A percentile compares a stretch with the other conserved stretches of the same genome.
Evolutionary conservation across 352 stramenopile species (phyloP).

Genomic region (Phytophthora idaei): DNA sequence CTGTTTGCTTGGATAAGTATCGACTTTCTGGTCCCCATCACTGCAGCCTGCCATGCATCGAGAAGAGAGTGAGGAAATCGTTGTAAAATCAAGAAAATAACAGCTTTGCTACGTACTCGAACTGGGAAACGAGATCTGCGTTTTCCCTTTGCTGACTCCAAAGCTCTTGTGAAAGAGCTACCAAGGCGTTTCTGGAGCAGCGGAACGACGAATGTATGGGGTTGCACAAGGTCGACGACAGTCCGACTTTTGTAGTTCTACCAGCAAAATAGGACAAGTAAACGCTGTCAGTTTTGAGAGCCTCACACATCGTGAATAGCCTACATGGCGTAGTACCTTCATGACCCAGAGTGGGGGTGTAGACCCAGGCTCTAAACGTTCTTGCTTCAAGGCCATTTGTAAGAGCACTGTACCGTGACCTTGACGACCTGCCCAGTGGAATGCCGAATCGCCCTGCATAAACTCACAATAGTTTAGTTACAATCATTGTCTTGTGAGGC

Average conservation of each 20-base stretch:
- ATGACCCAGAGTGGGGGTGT: conserved; percentile 47
- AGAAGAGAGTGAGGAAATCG: background rate
- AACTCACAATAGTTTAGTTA: background rate
- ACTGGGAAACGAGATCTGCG: conserved; percentile 43
- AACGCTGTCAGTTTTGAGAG: background rate
- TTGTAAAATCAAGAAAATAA: background rate
- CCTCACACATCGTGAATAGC: background rate
- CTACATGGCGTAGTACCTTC: conserved; percentile 51
- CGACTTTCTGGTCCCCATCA: conserved; percentile 18
- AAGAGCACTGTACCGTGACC: conserved; percentile 58
- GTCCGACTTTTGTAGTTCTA: conserved; percentile 70
- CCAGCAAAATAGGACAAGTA: background rate
- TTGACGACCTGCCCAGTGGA: conserved; percentile 72
- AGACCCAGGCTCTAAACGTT: conserved; percentile 30
- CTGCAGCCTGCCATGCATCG: conserved; percentile 19
- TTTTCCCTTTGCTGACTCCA: conserved; percentile 32
- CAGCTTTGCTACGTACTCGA: conserved; percentile 14
- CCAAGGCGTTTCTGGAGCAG: conserved; percentile 58
- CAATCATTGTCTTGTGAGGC: background rate
- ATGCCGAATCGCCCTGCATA: conserved; percentile 65
- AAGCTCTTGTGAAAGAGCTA: conserved; percentile 24
- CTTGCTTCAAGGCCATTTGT: conserved; percentile 48
- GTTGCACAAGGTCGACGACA: conserved; percentile 52
- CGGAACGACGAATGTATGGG: conserved; percentile 43
- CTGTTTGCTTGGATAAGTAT: conserved; percentile 18